phyloP scores from a whole-genome alignment of 2,329 filamentous ascomycete species.

The Claviceps fusiformis region DNA sequence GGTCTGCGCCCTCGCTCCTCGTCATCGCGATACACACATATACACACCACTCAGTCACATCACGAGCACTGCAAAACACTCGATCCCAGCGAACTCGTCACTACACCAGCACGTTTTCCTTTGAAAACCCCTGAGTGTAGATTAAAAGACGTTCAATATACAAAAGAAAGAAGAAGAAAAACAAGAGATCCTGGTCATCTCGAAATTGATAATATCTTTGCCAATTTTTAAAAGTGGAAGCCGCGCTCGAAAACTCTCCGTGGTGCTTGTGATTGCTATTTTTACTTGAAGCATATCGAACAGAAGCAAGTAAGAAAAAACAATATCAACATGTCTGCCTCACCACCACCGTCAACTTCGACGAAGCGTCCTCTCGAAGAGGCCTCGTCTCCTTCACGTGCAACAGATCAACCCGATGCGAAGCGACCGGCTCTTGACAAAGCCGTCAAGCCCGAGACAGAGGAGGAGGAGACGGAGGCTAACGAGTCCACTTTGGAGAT shows the following conservation, averaged over 20 bases:
- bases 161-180: too few relatives aligned
- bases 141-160: slow-evolving; percentile 17
- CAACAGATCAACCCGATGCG: slow-evolving; percentile 87
- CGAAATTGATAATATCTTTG: slow-evolving; percentile 1
- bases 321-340: slow-evolving; percentile 55
- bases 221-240: slow-evolving; percentile 2
- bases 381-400: slow-evolving; percentile 83
- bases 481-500: slow-evolving; percentile 22
- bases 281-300: slow-evolving; percentile 17
- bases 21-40: slow-evolving; percentile 17
- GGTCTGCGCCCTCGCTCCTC: slow-evolving; percentile 18
- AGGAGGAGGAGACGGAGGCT: slow-evolving; percentile 36
- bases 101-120: slow-evolving; percentile 89
- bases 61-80: slow-evolving; percentile 27
- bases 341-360: slow-evolving; percentile 49
- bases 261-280: slow-evolving; percentile 8
- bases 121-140: slow-evolving; percentile 75
- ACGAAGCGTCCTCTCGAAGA: slow-evolving; percentile 93
- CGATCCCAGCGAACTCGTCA: slow-evolving; percentile 31
- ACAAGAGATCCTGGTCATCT: slow-evolving; percentile 17
- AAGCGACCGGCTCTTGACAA: slow-evolving; percentile 96
- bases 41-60: slow-evolving; percentile 19
- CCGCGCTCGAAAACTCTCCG: neutral
- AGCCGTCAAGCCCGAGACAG: slow-evolving; percentile 56
- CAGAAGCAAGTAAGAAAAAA: neutral